Evolutionary conservation across 2,329 filamentous ascomycete species (phyloP).

Genomic region (Calonectria pseudoturangicola): DNA sequence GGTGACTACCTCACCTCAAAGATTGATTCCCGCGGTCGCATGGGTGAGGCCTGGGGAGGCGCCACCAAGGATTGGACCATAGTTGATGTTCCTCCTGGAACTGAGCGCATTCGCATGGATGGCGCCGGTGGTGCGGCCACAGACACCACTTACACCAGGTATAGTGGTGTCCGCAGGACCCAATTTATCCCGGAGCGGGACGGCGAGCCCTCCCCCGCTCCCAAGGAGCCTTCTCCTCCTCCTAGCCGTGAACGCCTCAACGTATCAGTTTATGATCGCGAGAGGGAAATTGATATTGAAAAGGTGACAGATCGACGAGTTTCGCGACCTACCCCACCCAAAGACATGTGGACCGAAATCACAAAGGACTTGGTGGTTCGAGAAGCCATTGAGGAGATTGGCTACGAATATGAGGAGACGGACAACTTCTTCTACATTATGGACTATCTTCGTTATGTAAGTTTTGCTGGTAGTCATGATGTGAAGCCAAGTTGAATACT

Average conservation of each 20-base stretch:
- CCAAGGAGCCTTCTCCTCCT: constrained; percentile 55
- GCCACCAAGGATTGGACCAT: constrained; percentile 87
- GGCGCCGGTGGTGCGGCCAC: constrained; percentile 84
- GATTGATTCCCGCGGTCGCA: constrained; percentile 76
- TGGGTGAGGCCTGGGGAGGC: constrained; percentile 84
- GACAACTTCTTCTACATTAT: constrained; percentile 94
- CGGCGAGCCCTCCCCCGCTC: constrained; percentile 57
- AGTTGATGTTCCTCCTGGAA: constrained; percentile 89
- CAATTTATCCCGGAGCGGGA: constrained; percentile 84
- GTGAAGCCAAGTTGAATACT: constrained; percentile 49
- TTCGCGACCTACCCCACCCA: constrained; percentile 64
- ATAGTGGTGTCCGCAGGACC: constrained; percentile 84
- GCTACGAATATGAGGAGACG: constrained; percentile 94
- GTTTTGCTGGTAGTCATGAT: constrained; percentile 60
- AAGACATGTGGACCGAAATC: constrained; percentile 95
- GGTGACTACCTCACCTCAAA: constrained; percentile 75
- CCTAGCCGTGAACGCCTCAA: constrained; percentile 63
- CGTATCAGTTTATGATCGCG: constrained; percentile 67
- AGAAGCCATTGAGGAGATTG: constrained; percentile 89
- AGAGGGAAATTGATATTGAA: constrained; percentile 72
- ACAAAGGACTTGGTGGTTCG: constrained; percentile 92
- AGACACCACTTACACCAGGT: constrained; percentile 86
- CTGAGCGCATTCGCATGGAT: constrained; percentile 88
- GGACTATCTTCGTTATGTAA: constrained; percentile 90
- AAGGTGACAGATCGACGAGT: constrained; percentile 72